Conservation (phyloP, 2,329 filamentous ascomycete species). For the Mariannaea elegans region DNA sequence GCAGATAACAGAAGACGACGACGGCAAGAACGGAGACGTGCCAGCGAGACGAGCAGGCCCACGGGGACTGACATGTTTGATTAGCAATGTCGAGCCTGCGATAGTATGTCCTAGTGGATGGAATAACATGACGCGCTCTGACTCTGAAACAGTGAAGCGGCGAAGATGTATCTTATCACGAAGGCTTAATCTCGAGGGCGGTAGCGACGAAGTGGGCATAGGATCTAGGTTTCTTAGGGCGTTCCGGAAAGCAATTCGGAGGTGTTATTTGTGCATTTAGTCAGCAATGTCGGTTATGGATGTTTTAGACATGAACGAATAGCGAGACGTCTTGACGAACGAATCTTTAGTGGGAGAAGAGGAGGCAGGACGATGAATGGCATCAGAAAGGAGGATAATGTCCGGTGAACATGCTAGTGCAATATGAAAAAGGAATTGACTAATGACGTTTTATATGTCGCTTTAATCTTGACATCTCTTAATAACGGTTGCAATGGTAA, state of each 20-base stretch:
- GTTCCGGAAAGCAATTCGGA: slow-evolving; percentile 28
- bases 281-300: slow-evolving; percentile 30
- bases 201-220: slow-evolving; percentile 2
- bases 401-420: no score
- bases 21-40: slow-evolving; percentile 62
- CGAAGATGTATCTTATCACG: slow-evolving; percentile 11
- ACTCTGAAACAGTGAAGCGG: slow-evolving; percentile 21
- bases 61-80: slow-evolving; percentile 51
- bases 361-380: slow-evolving; percentile 18
- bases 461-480: no score
- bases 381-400: no score
- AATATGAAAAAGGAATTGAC: no score
- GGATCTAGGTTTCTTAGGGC: slow-evolving; percentile 29
- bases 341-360: slow-evolving; percentile 23
- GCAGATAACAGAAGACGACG: slow-evolving; percentile 65
- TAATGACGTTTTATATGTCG: no score
- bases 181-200: not conserved
- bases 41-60: slow-evolving; percentile 43
- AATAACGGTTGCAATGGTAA: no score
- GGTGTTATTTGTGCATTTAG: slow-evolving; percentile 26
- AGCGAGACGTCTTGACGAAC: slow-evolving; percentile 35
- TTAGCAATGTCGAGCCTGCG: slow-evolving; percentile 26
- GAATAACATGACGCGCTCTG: not conserved
- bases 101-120: slow-evolving; percentile 1
- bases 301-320: slow-evolving; percentile 39